Conservation (phyloP, 2,329 filamentous ascomycete genomes). For the Exophiala sp. region DNA sequence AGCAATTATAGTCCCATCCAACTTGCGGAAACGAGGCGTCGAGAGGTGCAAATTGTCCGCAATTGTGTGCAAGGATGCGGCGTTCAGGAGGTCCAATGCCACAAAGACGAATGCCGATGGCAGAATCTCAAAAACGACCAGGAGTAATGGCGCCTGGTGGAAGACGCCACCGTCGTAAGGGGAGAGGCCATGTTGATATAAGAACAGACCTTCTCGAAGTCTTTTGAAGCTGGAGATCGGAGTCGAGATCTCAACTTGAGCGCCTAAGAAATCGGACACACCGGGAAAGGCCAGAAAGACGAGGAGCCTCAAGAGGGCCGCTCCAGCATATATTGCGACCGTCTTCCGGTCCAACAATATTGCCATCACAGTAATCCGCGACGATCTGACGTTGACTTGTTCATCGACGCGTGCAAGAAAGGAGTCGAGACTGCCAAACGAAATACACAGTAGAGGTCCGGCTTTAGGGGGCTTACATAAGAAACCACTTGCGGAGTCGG, state of each 20-base stretch:
- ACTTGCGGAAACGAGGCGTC: constrained; percentile 22
- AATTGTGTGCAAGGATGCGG: constrained; percentile 70
- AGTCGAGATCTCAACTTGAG: constrained; percentile 92
- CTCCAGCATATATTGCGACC: constrained; percentile 64
- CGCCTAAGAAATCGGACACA: constrained; percentile 76
- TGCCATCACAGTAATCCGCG: constrained; percentile 11
- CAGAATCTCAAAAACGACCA: constrained; percentile 85
- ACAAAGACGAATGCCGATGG: constrained; percentile 81
- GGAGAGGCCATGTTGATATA: constrained; percentile 93
- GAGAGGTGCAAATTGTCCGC: constrained; percentile 41
- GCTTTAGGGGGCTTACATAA: no score
- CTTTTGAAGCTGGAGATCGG: constrained; percentile 97
- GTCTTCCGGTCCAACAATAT: constrained; percentile 56
- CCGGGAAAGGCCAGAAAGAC: constrained; percentile 76
- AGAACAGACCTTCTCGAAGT: constrained; percentile 93
- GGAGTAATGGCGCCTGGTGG: constrained; percentile 78
- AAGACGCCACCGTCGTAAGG: constrained; percentile 91
- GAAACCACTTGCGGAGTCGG: constrained; percentile 5
- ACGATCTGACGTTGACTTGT: not conserved
- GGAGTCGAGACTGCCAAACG: constrained; percentile 17
- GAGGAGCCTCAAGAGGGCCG: constrained; percentile 70
- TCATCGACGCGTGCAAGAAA: constrained; percentile 1
- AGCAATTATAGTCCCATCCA: constrained; percentile 21
- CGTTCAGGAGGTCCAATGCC: constrained; percentile 71
- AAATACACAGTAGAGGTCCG: not conserved